Conservation (phyloP, 208 protist genomes). For the Trypanosoma mega region DNA sequence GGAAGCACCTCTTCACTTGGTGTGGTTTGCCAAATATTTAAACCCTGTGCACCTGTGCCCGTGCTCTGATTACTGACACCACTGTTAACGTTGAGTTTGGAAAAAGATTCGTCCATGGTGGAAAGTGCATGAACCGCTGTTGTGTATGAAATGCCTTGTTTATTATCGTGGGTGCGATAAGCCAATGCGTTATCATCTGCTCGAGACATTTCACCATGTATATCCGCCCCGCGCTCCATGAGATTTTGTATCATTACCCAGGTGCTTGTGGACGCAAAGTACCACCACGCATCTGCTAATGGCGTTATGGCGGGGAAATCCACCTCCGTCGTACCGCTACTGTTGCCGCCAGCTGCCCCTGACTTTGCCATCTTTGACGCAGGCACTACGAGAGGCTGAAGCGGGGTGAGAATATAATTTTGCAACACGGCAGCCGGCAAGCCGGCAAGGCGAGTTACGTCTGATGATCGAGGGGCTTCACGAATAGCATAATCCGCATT, state of each 20-base stretch:
- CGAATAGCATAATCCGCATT: constrained; percentile 54
- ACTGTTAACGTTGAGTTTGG: too few relatives aligned
- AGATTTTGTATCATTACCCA: constrained; percentile 32
- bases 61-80: not conserved
- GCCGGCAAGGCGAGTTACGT: constrained; percentile 34
- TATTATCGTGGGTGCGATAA: too few relatives aligned
- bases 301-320: constrained; percentile 5
- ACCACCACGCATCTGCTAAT: constrained; percentile 27
- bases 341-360: not conserved
- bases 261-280: constrained; percentile 19
- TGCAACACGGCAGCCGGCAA: constrained; percentile 41
- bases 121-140: not conserved
- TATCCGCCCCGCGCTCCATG: constrained; percentile 22
- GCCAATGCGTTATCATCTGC: too few relatives aligned
- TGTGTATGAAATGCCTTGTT: not conserved
- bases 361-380: constrained; percentile 5
- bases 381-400: constrained; percentile 17
- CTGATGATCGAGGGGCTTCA: constrained; percentile 25
- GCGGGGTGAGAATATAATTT: constrained; percentile 77
- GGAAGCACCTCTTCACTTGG: not conserved
- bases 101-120: not conserved
- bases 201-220: constrained; percentile 14
- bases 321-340: constrained; percentile 7
- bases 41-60: not conserved
- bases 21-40: not conserved